Evolutionary conservation across 495 filamentous ascomycete genomes (phyloP).

Genomic region (Daldinia loculata): DNA sequence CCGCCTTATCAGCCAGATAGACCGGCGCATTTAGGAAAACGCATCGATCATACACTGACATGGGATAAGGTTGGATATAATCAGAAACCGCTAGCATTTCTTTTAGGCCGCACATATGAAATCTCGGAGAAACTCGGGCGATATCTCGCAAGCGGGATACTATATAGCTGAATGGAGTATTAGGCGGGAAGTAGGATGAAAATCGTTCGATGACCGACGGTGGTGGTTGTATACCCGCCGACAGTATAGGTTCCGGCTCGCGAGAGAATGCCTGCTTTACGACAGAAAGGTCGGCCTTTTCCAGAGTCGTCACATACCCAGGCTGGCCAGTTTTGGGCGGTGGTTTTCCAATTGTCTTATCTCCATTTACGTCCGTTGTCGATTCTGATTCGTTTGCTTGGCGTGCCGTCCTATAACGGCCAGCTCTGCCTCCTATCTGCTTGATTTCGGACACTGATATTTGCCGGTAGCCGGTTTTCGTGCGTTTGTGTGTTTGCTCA

Average conservation of each 20-base stretch:
- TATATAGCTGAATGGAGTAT: slow-evolving; percentile 80
- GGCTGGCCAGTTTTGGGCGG: slow-evolving; percentile 48
- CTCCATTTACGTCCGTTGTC: slow-evolving; percentile 13
- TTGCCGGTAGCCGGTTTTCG: slow-evolving; percentile 57
- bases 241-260: slow-evolving; percentile 70
- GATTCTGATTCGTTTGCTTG: slow-evolving; percentile 50
- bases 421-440: slow-evolving; percentile 94
- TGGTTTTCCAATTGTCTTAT: slow-evolving; percentile 55
- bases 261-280: slow-evolving; percentile 68
- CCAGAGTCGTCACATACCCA: slow-evolving; percentile 84
- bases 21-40: slow-evolving; percentile 77
- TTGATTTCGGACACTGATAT: slow-evolving; percentile 82
- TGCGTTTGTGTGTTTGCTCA: slow-evolving; percentile 74
- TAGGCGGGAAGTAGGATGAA: slow-evolving; percentile 76
- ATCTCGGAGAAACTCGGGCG: slow-evolving; percentile 65
- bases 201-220: slow-evolving; percentile 72
- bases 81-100: slow-evolving; percentile 71
- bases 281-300: slow-evolving; percentile 69
- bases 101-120: slow-evolving; percentile 73
- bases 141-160: slow-evolving; percentile 75
- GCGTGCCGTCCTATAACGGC: slow-evolving; percentile 79
- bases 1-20: slow-evolving; percentile 47
- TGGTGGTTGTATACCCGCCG: slow-evolving; percentile 80
- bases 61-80: slow-evolving; percentile 68
- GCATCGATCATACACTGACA: slow-evolving; percentile 76